Conservation (phyloP, 2,329 filamentous ascomycete genomes). For the Furcasterigmium sp. region DNA sequence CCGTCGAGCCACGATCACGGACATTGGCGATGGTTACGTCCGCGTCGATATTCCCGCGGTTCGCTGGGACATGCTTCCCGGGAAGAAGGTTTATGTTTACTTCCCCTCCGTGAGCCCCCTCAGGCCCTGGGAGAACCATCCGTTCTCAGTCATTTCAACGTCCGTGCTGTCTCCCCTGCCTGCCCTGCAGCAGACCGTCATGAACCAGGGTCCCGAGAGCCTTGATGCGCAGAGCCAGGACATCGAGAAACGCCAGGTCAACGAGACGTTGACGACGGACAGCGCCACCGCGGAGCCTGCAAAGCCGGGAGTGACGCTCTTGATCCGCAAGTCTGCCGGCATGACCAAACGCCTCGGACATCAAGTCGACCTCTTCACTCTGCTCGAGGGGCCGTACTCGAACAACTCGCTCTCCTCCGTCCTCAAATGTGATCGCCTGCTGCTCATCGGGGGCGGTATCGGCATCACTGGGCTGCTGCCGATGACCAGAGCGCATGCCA, state of each 20-base stretch:
- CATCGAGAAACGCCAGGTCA: neutral
- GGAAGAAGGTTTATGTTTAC: conserved; percentile 38
- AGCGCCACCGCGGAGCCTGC: neutral
- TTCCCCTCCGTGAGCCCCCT: conserved; percentile 38
- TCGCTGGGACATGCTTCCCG: conserved; percentile 23
- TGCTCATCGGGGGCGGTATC: conserved; percentile 41
- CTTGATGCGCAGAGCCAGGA: neutral
- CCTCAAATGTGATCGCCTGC: conserved; percentile 25
- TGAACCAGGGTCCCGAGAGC: neutral
- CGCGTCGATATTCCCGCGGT: conserved; percentile 35
- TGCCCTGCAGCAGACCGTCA: neutral
- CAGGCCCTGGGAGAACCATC: conserved; percentile 48
- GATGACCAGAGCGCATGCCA: conserved; percentile 22
- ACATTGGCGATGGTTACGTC: conserved; percentile 24
- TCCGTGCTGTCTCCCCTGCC: conserved; percentile 9
- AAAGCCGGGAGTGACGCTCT: conserved; percentile 24
- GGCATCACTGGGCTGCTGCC: conserved; percentile 40
- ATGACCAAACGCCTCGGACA: conserved; percentile 24
- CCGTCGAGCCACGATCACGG: conserved; percentile 27
- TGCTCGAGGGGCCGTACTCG: conserved; percentile 34
- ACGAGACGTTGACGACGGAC: neutral
- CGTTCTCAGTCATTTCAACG: conserved; percentile 38
- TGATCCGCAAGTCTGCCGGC: conserved; percentile 27
- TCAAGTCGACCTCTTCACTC: conserved; percentile 20
- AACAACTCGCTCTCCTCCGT: conserved; percentile 19